Percentiles rank a stretch among this genome's conserved stretches.
phyloP scores from a whole-genome alignment of 2,329 filamentous ascomycete species.

The Clonostachys byssicola region DNA sequence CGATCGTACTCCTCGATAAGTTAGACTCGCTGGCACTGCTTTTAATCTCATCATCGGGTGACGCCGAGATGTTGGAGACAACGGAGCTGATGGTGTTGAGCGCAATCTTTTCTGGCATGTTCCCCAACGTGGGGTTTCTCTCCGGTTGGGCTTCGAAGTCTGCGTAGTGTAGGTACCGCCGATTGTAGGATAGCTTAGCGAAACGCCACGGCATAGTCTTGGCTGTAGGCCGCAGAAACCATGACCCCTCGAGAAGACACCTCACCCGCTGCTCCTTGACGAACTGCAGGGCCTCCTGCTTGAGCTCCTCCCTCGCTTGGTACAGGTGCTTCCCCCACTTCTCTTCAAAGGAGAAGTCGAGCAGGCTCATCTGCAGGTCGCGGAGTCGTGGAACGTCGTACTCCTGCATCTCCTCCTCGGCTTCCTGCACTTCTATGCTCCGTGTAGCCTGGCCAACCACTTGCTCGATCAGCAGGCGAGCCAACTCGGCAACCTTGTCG shows the following conservation, averaged over 20 bases:
- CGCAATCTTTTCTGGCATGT: conserved; percentile 78
- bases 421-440: conserved; percentile 77
- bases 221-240: conserved; percentile 63
- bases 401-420: conserved; percentile 84
- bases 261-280: conserved; percentile 95
- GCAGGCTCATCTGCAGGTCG: conserved; percentile 86
- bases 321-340: conserved; percentile 88
- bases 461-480: conserved; percentile 85
- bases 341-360: conserved; percentile 89
- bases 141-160: conserved; percentile 68
- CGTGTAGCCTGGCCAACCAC: conserved; percentile 79
- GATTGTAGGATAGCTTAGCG: conserved; percentile 84
- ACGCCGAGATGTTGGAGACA: conserved; percentile 82
- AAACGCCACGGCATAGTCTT: conserved; percentile 64
- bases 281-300: conserved; percentile 89
- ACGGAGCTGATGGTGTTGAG: conserved; percentile 86
- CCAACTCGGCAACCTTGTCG: conserved; percentile 85
- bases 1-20: conserved; percentile 29
- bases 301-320: conserved; percentile 87
- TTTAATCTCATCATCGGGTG: conserved; percentile 37
- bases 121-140: conserved; percentile 67
- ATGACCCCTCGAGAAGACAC: conserved; percentile 82
- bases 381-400: conserved; percentile 77
- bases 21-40: no score
- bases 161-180: conserved; percentile 84